Evolutionary conservation across 305 asterid species (phyloP).

Genomic region (Petunia hybrid): DNA sequence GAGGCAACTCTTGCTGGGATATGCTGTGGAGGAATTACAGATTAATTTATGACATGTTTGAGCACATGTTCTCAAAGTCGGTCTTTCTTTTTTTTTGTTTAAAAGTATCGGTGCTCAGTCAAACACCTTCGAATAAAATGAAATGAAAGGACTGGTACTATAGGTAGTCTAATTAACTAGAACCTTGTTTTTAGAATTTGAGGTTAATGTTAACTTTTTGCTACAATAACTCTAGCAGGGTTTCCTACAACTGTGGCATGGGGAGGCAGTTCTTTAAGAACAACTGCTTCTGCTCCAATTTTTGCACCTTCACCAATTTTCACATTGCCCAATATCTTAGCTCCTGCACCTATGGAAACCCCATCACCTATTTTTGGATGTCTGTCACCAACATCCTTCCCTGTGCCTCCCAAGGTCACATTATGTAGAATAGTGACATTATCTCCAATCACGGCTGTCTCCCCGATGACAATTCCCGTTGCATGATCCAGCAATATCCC

Average conservation of each 20-base stretch:
- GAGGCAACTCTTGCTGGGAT: too few species aligned
- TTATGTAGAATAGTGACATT: constrained; percentile 40
- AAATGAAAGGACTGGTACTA: too few species aligned
- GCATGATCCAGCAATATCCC: constrained; percentile 42
- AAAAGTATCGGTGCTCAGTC: too few species aligned
- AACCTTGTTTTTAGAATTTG: too few species aligned
- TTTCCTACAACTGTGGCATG: constrained; percentile 39
- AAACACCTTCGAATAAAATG: too few species aligned
- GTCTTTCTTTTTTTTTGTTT: too few species aligned
- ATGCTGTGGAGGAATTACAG: too few species aligned
- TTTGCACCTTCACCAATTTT: constrained; percentile 42
- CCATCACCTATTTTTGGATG: constrained; percentile 44
- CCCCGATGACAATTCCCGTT: constrained; percentile 43
- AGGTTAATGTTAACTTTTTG: too few species aligned
- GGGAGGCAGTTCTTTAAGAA: constrained; percentile 40
- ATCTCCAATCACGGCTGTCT: constrained; percentile 40
- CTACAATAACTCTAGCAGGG: constrained; percentile 31
- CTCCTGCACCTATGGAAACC: constrained; percentile 40
- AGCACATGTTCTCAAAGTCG: too few species aligned
- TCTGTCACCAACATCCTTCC: constrained; percentile 38
- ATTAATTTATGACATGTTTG: too few species aligned
- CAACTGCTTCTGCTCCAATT: constrained; percentile 40
- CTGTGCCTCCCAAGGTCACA: constrained; percentile 43
- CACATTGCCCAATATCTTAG: constrained; percentile 39
- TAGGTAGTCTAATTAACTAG: too few species aligned